A percentile compares a stretch with the other conserved stretches of the same genome.
These are phyloP conservation scores for Mycocentrospora acerina DNA, from an alignment of 2,329 filamentous ascomycete genomes.

Conservation along the genomic window DNA sequence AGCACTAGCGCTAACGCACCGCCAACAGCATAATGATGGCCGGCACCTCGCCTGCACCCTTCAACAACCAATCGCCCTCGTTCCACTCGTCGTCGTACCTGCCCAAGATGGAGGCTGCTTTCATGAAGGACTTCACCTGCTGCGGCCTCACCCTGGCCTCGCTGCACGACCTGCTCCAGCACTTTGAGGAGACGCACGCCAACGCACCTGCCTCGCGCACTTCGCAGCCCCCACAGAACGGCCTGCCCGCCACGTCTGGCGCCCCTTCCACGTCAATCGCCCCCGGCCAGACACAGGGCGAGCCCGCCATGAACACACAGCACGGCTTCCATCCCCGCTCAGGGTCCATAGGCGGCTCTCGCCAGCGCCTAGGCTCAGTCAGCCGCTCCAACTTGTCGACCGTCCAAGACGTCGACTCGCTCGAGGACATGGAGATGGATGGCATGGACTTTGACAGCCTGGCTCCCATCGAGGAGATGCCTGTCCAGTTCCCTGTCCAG, in stretches of 20 bases:
- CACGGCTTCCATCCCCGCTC: conserved; percentile 42
- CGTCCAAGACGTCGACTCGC: conserved; percentile 70
- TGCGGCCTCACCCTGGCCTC: conserved; percentile 88
- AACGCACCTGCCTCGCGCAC: conserved; percentile 60
- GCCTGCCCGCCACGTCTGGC: conserved; percentile 32
- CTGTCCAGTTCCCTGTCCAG: conserved; percentile 61
- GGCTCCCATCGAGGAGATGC: conserved; percentile 66
- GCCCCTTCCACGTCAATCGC: conserved; percentile 40
- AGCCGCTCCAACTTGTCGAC: conserved; percentile 45
- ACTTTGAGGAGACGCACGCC: conserved; percentile 94
- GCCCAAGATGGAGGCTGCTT: conserved; percentile 93
- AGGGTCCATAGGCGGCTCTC: conserved; percentile 41
- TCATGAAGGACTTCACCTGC: conserved; percentile 96
- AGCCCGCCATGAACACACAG: conserved; percentile 39
- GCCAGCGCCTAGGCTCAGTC: conserved; percentile 44
- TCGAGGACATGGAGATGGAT: conserved; percentile 90
- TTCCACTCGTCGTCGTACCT: conserved; percentile 96
- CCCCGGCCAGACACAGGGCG: conserved; percentile 48
- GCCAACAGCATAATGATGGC: conserved; percentile 81
- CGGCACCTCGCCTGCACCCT: conserved; percentile 88
- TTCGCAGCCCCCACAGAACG: conserved; percentile 52
- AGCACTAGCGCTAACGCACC: conserved; percentile 22
- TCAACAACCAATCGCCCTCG: conserved; percentile 79
- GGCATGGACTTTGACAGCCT: conserved; percentile 89
- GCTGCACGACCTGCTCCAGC: conserved; percentile 90